Evolutionary conservation across 2,329 filamentous ascomycete genomes (phyloP), one percentile per base, ranked within the genome.

Genomic region (Rhynchosporium agropyri): DNA sequence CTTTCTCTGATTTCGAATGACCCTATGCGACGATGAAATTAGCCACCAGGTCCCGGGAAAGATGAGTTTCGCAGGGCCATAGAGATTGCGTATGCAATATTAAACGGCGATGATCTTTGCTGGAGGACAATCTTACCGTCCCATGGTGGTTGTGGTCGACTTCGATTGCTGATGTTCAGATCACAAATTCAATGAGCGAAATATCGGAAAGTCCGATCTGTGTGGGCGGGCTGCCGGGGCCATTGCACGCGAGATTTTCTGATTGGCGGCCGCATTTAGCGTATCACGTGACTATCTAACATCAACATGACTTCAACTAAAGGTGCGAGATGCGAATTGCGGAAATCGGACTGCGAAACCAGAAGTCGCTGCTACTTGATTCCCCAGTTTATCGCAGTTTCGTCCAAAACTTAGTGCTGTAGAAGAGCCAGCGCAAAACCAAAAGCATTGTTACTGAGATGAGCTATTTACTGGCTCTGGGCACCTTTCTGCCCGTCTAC

Each of bases 1-100:
- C 82, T 88, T 88, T 79, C 86, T 87, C 84, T 91, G 88, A 81
- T 90, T 91, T 77, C 88, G 84, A 78, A 90, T 90, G 76, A 90
- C 88, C 79, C 88, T 62, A 64, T 73, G 43, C 56, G 56, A 31
- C 43, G 36, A 49, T 45, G 26, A 49, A 15, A 31, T 49, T 40
- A 59, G 45, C 46, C 33, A 26, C 36, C 36, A 15, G 29, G 15
- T 10, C 50, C 43, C 46, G 38, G 43, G 33, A 28, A 50, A 12
- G 36, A 9, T 20, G 51, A 33, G n/a, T 8, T 59, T 50, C 45
- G 45, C 31, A 59, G 56, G 42, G 4, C 40, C 56, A 33, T 10
- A 42, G 43, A 59, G 4, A 8, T 43, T 7, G 42, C 1, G 46
- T 10, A 50, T 40, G 33, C 51, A 54, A 15, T 42, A 28, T 10